Base-by-base conservation (phyloP, 331 rosid genomes). In the Prunus yedoensis region DNA sequence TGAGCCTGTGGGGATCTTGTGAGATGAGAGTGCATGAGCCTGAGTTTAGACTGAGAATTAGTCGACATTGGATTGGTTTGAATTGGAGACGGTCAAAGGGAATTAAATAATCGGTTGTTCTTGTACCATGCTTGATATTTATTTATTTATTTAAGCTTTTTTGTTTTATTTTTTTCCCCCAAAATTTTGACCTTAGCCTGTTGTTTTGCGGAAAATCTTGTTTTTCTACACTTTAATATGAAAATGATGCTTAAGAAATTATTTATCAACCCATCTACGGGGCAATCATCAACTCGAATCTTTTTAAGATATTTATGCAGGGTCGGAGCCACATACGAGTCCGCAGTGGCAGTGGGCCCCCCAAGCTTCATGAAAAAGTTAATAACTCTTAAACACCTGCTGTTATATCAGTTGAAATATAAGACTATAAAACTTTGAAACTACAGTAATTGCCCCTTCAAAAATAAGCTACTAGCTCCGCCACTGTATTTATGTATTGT, bases 41-140 rank as follows among this genome's bases (percentile, higher is more conserved):
- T 64, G 58, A 35, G 17, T 10, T 70, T 32, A 41, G 18, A 16
- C 54, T 41, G 54, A 25, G 10, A 41, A 46, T 47, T 25, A 58
- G 80, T 69, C 54, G 3, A 60, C 50, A 5, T 20, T 64, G 54
- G 61, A 77, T 59, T 58, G 76, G 53, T 77, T 77, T 23, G 16
- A 21, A 11, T 35, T 15, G 51, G 62, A 69, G 74, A 20, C 46
- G 1, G 35, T 66, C 79, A 66, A 45, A 43, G 49, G 49, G 41
- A 20, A 53, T 53, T 18, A 18, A 23, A 23, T n/a, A 75, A 15
- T 23, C 3, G 52, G 13, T 30, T 7, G 1, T 71, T 71, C 63
- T 53, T 38, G 64, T 32, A 32, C 3, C 18, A 16, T 27, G 17
- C 14, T n/a, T 18, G 1, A 9, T 47, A 28, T 17, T 30, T 32